Evolutionary conservation across 2,329 filamentous ascomycete genomes (phyloP).

Genomic region (Aspergillus glaucus): DNA sequence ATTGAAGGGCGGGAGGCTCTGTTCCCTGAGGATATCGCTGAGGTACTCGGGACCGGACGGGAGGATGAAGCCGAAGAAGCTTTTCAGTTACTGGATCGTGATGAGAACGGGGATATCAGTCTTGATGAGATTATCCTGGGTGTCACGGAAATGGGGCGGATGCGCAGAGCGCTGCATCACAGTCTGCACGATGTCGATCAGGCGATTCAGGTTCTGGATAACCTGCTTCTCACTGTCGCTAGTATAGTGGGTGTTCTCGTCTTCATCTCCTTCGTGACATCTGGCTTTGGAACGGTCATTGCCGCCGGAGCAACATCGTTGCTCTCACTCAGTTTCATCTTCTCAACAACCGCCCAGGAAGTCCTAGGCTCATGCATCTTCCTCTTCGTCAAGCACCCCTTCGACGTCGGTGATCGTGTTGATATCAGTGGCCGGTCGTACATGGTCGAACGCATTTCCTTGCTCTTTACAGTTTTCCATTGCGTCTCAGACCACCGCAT

Average conservation of each 20-base stretch:
- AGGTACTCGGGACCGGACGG: constrained; percentile 74
- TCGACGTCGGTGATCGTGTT: constrained; percentile 89
- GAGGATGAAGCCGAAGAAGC: constrained; percentile 77
- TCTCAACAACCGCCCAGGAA: constrained; percentile 85
- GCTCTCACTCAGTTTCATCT: constrained; percentile 93
- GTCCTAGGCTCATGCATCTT: constrained; percentile 98
- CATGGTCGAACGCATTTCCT: constrained; percentile 86
- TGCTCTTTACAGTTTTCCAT: constrained; percentile 88
- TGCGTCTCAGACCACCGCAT: constrained; percentile 75
- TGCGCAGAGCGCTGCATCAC: constrained; percentile 79
- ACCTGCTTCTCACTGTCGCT: constrained; percentile 74
- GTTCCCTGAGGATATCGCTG: constrained; percentile 71
- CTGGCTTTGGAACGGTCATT: constrained; percentile 75
- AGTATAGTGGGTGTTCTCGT: constrained; percentile 75
- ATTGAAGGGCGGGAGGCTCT: constrained; percentile 79
- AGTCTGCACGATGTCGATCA: constrained; percentile 98
- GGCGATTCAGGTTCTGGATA: constrained; percentile 84
- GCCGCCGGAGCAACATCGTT: constrained; percentile 87
- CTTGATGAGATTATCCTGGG: constrained; percentile 92
- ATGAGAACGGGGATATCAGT: constrained; percentile 89
- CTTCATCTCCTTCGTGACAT: constrained; percentile 85
- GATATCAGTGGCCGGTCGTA: constrained; percentile 66
- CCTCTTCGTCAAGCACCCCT: constrained; percentile 96
- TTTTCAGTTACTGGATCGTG: constrained; percentile 73
- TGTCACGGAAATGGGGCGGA: constrained; percentile 73